Base-by-base conservation (phyloP, 139 green algal genomes). In the Eudorina sp. region DNA sequence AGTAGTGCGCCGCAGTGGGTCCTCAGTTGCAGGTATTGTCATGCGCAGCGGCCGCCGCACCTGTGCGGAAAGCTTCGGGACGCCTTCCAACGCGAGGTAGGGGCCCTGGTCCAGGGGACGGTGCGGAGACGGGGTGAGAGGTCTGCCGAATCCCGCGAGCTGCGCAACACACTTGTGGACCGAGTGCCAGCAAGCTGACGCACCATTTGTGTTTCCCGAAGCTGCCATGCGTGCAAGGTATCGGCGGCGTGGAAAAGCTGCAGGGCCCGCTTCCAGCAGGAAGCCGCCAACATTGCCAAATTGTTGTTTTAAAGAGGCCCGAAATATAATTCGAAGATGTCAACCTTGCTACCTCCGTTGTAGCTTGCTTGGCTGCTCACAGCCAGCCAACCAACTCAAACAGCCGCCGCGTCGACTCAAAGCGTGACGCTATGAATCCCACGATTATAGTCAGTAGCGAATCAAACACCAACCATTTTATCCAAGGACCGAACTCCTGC, bases 321-420 rank as follows among this genome's bases (percentile, higher is more conserved):
- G n/a, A n/a, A n/a, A n/a, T n/a, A n/a, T n/a, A n/a, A n/a, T n/a
- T n/a, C n/a, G n/a, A n/a, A n/a, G n/a, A n/a, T n/a, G n/a, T n/a
- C n/a, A n/a, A n/a, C n/a, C n/a, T n/a, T n/a, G n/a, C n/a, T n/a
- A n/a, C n/a, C n/a, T n/a, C n/a, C n/a, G n/a, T n/a, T n/a, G n/a
- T n/a, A n/a, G n/a, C n/a, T n/a, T n/a, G n/a, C n/a, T n/a, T n/a
- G n/a, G 13, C 38, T 8, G 29, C 36, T 64, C 76, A 86, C 41
- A 86, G 60, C 80, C 81, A 87, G 64, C 81, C 64, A 2, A 87
- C 81, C 13, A 78, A n/a, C 62, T 87, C 81, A 51, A 87, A 87
- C 4, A 87, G 31, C 23, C n/a, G 81, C 23, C 81, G 64, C 19
- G 81, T 66, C 45, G 62, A n/a, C 60, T 87, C 60, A 43, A 69